Conservation (phyloP, 2,329 filamentous ascomycete genomes). For the Elsinoe perseae region DNA sequence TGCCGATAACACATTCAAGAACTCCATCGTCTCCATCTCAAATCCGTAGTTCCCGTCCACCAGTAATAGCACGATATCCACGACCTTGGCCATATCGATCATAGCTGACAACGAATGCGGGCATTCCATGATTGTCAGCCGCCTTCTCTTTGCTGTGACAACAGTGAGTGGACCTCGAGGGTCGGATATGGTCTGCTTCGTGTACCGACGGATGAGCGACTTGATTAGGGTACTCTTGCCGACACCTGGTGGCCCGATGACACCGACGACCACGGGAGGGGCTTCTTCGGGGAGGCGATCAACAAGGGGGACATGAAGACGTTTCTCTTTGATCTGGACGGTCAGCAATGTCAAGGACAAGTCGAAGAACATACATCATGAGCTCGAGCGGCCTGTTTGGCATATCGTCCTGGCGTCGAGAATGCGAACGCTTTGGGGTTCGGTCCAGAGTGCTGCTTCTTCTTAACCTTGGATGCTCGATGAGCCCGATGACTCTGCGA, state of each 20-base stretch:
- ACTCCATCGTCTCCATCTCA: conserved; percentile 99
- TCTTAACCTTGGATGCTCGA: conserved; percentile 82
- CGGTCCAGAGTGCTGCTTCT: conserved; percentile 52
- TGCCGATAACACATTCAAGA: conserved; percentile 83
- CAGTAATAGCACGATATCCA: conserved; percentile 94
- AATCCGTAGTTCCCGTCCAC: conserved; percentile 99
- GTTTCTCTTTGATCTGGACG: conserved; percentile 81
- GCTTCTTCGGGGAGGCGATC: conserved; percentile 94
- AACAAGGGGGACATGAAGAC: conserved; percentile 90
- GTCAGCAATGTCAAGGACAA: not conserved
- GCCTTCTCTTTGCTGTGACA: conserved; percentile 90
- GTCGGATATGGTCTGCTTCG: conserved; percentile 86
- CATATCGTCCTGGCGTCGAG: conserved; percentile 70
- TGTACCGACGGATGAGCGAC: conserved; percentile 85
- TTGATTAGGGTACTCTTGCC: conserved; percentile 96
- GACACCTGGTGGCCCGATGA: conserved; percentile 87
- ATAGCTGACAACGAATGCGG: conserved; percentile 89
- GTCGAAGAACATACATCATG: conserved; percentile 51
- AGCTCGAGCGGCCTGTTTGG: conserved; percentile 64
- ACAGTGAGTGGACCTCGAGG: conserved; percentile 90
- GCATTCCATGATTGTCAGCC: conserved; percentile 92
- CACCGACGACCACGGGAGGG: conserved; percentile 82
- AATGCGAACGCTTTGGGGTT: conserved; percentile 91
- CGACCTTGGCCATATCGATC: conserved; percentile 95
- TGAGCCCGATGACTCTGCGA: conserved; percentile 80